Base-by-base conservation (phyloP, 2,329 filamentous ascomycete genomes). In the Dactylonectria estremocensis region DNA sequence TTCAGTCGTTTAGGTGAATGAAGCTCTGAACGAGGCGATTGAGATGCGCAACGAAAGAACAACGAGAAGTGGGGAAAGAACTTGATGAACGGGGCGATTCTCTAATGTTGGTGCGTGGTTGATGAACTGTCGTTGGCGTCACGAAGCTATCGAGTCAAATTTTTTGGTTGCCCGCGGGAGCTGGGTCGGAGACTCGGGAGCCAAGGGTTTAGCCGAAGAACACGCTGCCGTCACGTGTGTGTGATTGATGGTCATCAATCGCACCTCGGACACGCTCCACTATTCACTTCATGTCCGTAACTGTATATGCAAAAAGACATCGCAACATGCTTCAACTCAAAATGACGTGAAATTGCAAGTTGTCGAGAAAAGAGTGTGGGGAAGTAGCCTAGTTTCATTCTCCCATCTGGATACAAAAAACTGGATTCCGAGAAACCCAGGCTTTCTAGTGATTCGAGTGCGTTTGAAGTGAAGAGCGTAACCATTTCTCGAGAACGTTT, bases 141-240 rank as follows among this genome's bases (percentile, higher is more conserved):
- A 74, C 73, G 71, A 74, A 71, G 63, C 70, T 67, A 67, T 71
- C 65, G 67, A 69, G 69, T 73, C 69, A 73, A 75, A 74, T 73
- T 76, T 76, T 76, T 76, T 76, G 73, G 68, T 53, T 28, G 55
- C 45, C 31, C 16, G 46, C 64, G 55, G 48, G 60, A 64, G 61
- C 64, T 62, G 58, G n/a, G 8, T 53, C 8, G 40, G 33, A 22
- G 52, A 50, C 66, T 56, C 46, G 64, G 46, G 58, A 45, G 37
- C 66, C 40, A 49, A 40, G 57, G 46, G 72, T 76, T 76, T 74
- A 76, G 56, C 74, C 73, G 74, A 73, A 61, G 68, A 64, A 72
- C 22, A 40, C 14, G 28, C 50, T 59, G 64, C 66, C 56, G 35
- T 76, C 74, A 76, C 74, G 74, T 76, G 74, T 54, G 1, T 9